Evolutionary conservation across 73 alveolate genomes (phyloP), one percentile per base, ranked within the genome.

Genomic region (Tetrahymena elliotti): DNA sequence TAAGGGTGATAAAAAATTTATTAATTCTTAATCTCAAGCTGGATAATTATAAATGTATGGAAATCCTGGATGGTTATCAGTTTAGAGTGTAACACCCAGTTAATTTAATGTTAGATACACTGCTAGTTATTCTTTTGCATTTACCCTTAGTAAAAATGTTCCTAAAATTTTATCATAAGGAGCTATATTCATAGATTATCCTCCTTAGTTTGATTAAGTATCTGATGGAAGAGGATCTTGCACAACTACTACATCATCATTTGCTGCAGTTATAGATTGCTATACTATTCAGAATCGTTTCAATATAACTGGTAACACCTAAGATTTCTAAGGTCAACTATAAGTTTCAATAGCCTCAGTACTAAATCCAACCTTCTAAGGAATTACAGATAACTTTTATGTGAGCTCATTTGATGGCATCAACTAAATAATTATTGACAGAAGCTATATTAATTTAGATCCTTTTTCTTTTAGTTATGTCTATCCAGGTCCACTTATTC

Each of bases 361-460:
- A 27, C 33, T 38, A 68, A 68, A 68, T 68, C 88, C 88, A 22
- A 68, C 88, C 11, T 68, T 27, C 36, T 68, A 68, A 68, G 88
- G 88, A 68, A 8, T 31, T 24, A 68, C 88, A n/a, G 36, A 68
- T 31, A 27, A 68, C 36, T 68, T 68, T 31, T 68, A 68, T 68
- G 88, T 68, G 15, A 27, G 38, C n/a, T 68, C 88, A 6, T 68
- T 4, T 68, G 88, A 68, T 68, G 88, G 88, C 38, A 68, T 68
- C 10, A 68, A 68, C 36, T 7, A 68, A 68, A 31, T 68, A 22
- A 68, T 96, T 83, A 83, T 96, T 84, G 97, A 94, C 38, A 33
- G 97, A 47, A 83, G 96, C 27, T 96, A 93, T 36, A 93, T 96
- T 5, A 96, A 96, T 93, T 82, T 96, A n/a, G 96, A 95, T 84